phyloP scores from a whole-genome alignment of 2,329 filamentous ascomycete genomes.

The Neonectria ditissima region DNA sequence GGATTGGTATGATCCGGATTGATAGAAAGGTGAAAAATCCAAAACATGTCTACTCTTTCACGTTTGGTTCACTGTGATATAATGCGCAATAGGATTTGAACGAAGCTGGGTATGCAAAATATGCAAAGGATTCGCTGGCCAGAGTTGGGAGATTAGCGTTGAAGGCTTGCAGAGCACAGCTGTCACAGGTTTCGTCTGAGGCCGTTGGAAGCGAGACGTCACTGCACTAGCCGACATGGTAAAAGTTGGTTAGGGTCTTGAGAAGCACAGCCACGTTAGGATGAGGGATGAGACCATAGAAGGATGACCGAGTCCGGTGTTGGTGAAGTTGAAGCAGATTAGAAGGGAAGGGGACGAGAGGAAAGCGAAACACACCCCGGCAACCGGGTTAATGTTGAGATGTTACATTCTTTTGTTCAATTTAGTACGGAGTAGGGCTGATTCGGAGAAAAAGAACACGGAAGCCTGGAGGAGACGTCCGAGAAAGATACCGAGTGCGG shows the following conservation, averaged over 20 bases:
- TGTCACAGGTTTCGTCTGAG: background rate
- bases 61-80: background rate
- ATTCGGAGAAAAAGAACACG: background rate
- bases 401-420: too few relatives aligned
- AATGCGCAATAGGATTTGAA: background rate
- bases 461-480: background rate
- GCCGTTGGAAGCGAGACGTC: background rate
- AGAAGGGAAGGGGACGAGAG: too few relatives aligned
- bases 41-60: background rate
- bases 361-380: background rate
- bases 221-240: background rate
- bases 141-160: background rate
- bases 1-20: background rate
- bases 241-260: background rate
- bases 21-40: constrained; percentile 1
- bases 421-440: background rate
- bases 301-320: too few relatives aligned
- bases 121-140: background rate
- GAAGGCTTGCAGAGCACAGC: background rate
- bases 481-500: constrained; percentile 1
- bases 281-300: background rate
- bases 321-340: too few relatives aligned
- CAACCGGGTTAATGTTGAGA: background rate
- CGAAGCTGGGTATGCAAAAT: background rate
- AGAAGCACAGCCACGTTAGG: background rate